Conservation (phyloP, 306 rosid species). For the Medicago ruthenica region DNA sequence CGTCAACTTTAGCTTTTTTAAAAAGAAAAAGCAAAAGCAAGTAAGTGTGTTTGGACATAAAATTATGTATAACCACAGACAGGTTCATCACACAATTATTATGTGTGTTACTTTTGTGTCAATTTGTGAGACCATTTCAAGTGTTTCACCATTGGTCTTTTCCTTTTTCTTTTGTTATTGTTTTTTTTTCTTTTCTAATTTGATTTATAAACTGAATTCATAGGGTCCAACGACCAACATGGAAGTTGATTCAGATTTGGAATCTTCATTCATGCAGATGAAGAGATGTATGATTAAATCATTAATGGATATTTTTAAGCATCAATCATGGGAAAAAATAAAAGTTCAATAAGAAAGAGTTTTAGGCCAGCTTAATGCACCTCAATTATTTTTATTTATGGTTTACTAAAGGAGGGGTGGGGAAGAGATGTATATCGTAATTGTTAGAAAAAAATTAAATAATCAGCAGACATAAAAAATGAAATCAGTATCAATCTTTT, state of each 20-base stretch:
- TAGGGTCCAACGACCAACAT: conserved; percentile 42
- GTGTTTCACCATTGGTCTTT: background rate
- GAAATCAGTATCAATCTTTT: too few species aligned
- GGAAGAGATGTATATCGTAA: too few species aligned
- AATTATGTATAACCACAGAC: conserved; percentile 58
- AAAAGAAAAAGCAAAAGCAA: conserved; percentile 75
- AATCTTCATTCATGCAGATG: conserved; percentile 33
- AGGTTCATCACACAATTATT: conserved; percentile 56
- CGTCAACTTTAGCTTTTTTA: conserved; percentile 67
- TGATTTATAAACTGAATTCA: conserved; percentile 29
- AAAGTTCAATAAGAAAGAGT: background rate
- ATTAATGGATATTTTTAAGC: conserved; percentile 28
- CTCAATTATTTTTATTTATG: background rate
- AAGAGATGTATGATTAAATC: conserved; percentile 32
- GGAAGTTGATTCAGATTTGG: conserved; percentile 39
- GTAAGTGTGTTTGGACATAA: conserved; percentile 42
- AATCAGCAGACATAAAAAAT: too few species aligned
- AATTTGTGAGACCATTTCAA: conserved; percentile 45
- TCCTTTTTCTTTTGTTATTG: conserved; percentile 15
- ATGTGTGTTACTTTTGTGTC: conserved; percentile 34
- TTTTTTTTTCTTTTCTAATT: background rate
- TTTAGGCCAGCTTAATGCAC: background rate
- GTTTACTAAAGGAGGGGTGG: too few species aligned
- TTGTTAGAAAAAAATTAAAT: too few species aligned
- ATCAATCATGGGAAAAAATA: conserved; percentile 29